Conservation (phyloP, 2,329 filamentous ascomycete species). For the Beauveria varroae region DNA sequence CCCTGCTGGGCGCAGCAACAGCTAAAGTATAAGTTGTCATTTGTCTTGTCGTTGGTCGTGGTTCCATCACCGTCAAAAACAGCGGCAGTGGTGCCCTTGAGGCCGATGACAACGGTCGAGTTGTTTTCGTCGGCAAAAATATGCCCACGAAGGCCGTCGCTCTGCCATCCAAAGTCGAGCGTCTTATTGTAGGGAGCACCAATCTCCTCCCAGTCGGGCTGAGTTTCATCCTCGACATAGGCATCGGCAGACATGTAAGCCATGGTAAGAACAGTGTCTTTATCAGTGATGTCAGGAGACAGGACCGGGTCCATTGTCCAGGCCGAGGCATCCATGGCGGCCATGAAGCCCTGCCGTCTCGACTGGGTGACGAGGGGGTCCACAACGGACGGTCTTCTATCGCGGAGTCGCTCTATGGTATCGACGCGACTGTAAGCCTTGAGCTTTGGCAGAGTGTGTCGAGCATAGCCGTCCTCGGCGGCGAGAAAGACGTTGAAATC, state of each 20-base stretch:
- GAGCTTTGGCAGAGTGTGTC: constrained; percentile 45
- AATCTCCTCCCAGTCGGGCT: constrained; percentile 78
- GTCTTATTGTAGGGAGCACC: constrained; percentile 75
- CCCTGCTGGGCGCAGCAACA: constrained; percentile 96
- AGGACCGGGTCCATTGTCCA: constrained; percentile 77
- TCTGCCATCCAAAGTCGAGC: constrained; percentile 86
- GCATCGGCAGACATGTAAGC: constrained; percentile 86
- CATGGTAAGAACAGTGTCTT: constrained; percentile 73
- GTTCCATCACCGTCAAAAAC: constrained; percentile 96
- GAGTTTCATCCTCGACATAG: constrained; percentile 66
- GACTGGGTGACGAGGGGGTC: constrained; percentile 71
- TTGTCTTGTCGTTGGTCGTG: constrained; percentile 94
- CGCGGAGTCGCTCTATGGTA: constrained; percentile 72
- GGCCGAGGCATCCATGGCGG: constrained; percentile 57
- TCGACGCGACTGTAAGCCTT: constrained; percentile 55
- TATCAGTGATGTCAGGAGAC: constrained; percentile 78
- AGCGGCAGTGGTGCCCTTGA: constrained; percentile 86
- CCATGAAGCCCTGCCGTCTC: constrained; percentile 58
- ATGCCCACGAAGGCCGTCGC: constrained; percentile 82
- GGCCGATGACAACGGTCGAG: constrained; percentile 77
- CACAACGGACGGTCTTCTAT: constrained; percentile 68
- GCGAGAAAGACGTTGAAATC: constrained; percentile 50
- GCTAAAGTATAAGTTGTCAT: constrained; percentile 96
- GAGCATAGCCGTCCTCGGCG: constrained; percentile 48
- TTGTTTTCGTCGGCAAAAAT: constrained; percentile 84